Percentiles rank a stretch among this genome's conserved stretches.
Evolutionary conservation across 208 protist genomes (phyloP).

Genomic region (Leishmania braziliensis): DNA sequence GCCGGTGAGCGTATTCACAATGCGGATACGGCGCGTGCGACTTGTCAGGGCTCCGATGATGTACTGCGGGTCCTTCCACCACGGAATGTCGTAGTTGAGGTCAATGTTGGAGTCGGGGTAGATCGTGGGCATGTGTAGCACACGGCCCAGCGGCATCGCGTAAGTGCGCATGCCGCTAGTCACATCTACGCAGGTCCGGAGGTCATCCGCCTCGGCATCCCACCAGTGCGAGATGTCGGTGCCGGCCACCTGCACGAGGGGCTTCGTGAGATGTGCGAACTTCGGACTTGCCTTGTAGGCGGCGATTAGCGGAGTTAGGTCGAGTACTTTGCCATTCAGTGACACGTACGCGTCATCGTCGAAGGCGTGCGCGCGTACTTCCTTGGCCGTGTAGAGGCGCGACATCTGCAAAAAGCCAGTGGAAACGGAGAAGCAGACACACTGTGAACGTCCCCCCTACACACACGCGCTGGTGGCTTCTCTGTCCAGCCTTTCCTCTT

Average conservation of each 20-base stretch:
- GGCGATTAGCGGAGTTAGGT: conserved; percentile 87
- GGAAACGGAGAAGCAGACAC: not conserved
- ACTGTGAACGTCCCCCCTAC: not conserved
- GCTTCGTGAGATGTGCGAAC: conserved; percentile 67
- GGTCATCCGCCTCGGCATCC: conserved; percentile 70
- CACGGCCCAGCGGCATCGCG: conserved; percentile 84
- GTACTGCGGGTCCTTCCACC: conserved; percentile 91
- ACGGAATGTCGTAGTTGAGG: conserved; percentile 84
- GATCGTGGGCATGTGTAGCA: conserved; percentile 89
- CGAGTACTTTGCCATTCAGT: conserved; percentile 87
- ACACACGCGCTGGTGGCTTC: not conserved
- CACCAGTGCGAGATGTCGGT: conserved; percentile 94
- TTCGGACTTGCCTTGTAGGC: conserved; percentile 55
- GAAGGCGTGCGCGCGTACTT: conserved; percentile 90
- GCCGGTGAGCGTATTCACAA: conserved; percentile 91
- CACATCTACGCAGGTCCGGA: conserved; percentile 86
- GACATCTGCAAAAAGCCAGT: conserved; percentile 35
- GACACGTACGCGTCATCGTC: conserved; percentile 90
- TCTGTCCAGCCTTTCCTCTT: not conserved
- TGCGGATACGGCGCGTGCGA: conserved; percentile 88
- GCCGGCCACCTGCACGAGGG: conserved; percentile 82
- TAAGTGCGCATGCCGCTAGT: conserved; percentile 86
- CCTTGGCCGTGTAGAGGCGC: conserved; percentile 88
- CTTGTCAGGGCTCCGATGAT: conserved; percentile 85
- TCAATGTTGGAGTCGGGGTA: conserved; percentile 85